These are phyloP conservation scores for Forsythia viridissima DNA, from an alignment of 257 asterid genomes.

Conservation along the genomic window DNA sequence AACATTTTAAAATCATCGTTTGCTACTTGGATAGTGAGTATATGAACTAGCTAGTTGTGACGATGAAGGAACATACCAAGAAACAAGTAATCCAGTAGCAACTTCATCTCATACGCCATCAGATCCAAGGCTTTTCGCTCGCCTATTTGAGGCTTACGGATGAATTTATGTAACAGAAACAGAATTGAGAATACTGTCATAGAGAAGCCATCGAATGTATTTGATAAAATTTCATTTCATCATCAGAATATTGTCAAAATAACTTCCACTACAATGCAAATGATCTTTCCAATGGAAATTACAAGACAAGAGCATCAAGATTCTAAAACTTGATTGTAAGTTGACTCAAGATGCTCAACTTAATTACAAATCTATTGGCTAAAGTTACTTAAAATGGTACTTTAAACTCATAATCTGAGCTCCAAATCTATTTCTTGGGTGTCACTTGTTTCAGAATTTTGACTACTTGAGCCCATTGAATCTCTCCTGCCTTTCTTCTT, in stretches of 20 bases:
- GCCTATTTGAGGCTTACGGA: background rate
- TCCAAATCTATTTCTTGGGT: constrained; percentile 84
- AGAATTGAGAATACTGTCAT: background rate
- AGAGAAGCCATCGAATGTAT: background rate
- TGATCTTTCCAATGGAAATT: background rate
- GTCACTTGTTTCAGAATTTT: constrained; percentile 53
- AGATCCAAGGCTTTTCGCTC: background rate
- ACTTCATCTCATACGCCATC: background rate
- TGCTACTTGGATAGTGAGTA: too few species aligned
- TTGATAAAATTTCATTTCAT: background rate
- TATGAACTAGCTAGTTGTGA: too few species aligned
- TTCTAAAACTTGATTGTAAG: background rate
- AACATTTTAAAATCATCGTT: too few species aligned
- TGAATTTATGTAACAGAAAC: background rate
- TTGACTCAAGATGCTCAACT: background rate
- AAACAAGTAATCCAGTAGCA: background rate
- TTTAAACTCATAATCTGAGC: constrained; percentile 59
- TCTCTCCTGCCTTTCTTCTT: constrained; percentile 43
- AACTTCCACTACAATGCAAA: background rate
- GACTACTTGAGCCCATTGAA: constrained; percentile 45
- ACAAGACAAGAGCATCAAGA: background rate
- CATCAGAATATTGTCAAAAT: background rate
- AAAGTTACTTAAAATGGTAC: background rate
- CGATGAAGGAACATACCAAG: too few species aligned
- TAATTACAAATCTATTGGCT: background rate